Evolutionary conservation across 140 eudicot species (phyloP).

Genomic region (Oenanthe javanica): DNA sequence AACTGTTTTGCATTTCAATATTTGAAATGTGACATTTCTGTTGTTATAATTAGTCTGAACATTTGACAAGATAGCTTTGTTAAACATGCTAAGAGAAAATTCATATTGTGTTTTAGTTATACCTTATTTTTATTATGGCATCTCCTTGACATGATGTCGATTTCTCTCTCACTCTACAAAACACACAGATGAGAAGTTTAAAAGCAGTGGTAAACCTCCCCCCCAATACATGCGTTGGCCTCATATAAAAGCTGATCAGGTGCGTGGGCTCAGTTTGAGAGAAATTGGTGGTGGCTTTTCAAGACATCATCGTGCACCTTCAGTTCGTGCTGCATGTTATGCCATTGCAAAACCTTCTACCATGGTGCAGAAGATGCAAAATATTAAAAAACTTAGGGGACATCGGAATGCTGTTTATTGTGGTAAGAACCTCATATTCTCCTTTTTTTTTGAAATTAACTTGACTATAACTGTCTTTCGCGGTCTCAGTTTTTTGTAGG

Average conservation of each 20-base stretch:
- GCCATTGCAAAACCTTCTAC: constrained; percentile 91
- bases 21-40: neutral
- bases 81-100: neutral
- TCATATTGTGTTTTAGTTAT: neutral
- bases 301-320: constrained; percentile 89
- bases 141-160: neutral
- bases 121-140: neutral
- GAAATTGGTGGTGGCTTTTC: constrained; percentile 95
- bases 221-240: constrained; percentile 87
- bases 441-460: neutral
- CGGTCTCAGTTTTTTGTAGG: neutral
- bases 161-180: neutral
- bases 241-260: constrained; percentile 79
- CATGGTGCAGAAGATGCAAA: constrained; percentile 87
- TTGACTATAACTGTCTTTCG: neutral
- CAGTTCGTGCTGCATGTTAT: constrained; percentile 76
- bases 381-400: constrained; percentile 68
- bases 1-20: constrained; percentile 3
- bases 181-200: constrained; percentile 40
- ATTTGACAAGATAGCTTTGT: neutral
- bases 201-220: constrained; percentile 36
- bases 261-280: constrained; percentile 71
- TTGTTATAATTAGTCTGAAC: neutral
- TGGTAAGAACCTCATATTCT: constrained; percentile 34
- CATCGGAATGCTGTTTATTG: constrained; percentile 95